Percentiles rank a stretch among this genome's conserved stretches.
Evolutionary conservation across 208 protist genomes (phyloP).

Genomic region (Trypanosoma boissoni): DNA sequence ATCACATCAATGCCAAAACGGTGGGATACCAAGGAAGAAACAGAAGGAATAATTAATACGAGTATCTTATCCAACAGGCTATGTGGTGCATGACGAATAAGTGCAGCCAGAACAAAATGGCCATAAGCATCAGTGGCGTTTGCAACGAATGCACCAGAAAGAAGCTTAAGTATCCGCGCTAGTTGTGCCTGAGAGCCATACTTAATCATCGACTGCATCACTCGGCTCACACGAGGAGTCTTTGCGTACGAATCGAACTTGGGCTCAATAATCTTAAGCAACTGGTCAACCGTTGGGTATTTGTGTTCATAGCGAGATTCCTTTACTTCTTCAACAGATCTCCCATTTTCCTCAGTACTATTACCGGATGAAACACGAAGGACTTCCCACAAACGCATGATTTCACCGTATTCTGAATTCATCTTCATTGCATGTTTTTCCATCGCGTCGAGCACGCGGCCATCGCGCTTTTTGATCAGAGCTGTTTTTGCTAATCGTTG

Average conservation of each 20-base stretch:
- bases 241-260: constrained; percentile 63
- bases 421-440: constrained; percentile 91
- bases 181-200: constrained; percentile 75
- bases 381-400: constrained; percentile 83
- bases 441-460: constrained; percentile 70
- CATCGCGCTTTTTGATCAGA: constrained; percentile 87
- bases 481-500: constrained; percentile 76
- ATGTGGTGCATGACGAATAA: constrained; percentile 83
- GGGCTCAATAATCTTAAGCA: constrained; percentile 75
- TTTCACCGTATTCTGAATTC: constrained; percentile 83
- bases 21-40: constrained; percentile 78
- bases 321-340: constrained; percentile 34
- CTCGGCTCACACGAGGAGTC: constrained; percentile 79
- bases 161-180: constrained; percentile 45
- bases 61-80: constrained; percentile 67
- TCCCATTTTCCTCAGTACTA: constrained; percentile 21
- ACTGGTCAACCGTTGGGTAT: constrained; percentile 82
- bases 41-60: constrained; percentile 48
- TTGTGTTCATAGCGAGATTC: constrained; percentile 78
- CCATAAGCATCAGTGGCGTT: constrained; percentile 81
- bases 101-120: constrained; percentile 75
- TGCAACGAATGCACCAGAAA: constrained; percentile 55
- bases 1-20: constrained; percentile 85
- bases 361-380: constrained; percentile 45
- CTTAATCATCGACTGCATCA: constrained; percentile 92